Evolutionary conservation across 441 rosid species (phyloP).

Genomic region (Biscutella laevigata): DNA sequence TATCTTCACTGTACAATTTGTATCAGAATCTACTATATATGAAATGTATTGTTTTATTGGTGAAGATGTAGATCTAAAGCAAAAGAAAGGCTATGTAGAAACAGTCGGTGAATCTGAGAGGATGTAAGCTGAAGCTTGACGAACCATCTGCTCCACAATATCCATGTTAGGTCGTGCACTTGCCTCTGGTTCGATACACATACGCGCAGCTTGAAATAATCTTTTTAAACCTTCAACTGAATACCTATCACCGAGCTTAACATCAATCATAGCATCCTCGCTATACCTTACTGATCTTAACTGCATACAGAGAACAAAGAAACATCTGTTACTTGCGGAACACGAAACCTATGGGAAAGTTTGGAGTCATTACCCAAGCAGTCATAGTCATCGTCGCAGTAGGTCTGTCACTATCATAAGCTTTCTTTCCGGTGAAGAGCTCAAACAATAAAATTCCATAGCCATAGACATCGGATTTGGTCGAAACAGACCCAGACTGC

Average conservation of each 20-base stretch:
- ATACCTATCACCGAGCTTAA: neutral
- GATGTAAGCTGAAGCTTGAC: no score
- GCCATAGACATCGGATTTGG: conserved; percentile 19
- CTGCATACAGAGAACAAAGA: neutral
- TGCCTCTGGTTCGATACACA: neutral
- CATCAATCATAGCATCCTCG: neutral
- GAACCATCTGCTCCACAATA: neutral
- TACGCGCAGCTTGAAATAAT: neutral
- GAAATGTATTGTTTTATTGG: no score
- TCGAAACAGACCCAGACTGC: neutral
- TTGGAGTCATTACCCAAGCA: conserved; percentile 6
- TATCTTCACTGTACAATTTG: no score
- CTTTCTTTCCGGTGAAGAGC: conserved; percentile 17
- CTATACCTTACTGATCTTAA: no score
- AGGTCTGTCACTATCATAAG: neutral
- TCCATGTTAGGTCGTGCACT: neutral
- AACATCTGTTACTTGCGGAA: neutral
- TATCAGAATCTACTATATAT: no score
- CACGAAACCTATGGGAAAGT: neutral
- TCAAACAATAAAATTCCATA: conserved; percentile 14
- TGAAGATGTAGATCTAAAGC: no score
- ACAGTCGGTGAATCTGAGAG: no score
- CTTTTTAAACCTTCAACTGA: neutral
- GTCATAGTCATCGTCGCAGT: neutral
- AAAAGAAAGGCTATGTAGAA: neutral